phyloP scores from a whole-genome alignment of 2,329 filamentous ascomycete genomes.

The Lachnellula cervina region DNA sequence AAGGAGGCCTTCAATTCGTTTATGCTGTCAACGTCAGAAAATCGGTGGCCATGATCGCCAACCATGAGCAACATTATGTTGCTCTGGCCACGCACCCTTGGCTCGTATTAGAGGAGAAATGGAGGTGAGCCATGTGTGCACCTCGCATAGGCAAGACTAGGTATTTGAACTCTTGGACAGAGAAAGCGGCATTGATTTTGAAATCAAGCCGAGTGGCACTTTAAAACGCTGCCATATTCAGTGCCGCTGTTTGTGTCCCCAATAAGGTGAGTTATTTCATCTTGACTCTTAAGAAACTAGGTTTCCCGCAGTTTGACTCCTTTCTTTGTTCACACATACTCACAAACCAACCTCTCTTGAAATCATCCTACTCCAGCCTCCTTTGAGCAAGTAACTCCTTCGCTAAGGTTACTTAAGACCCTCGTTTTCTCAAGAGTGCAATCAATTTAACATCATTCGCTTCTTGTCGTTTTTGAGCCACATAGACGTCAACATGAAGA shows the following conservation, averaged over 20 bases:
- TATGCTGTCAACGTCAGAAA: constrained; percentile 7
- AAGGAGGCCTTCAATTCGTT: not conserved
- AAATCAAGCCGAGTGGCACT: too few species aligned
- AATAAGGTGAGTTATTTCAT: not conserved
- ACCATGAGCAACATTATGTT: not conserved
- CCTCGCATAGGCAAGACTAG: not conserved
- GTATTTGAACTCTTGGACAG: too few species aligned
- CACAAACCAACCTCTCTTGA: constrained; percentile 23
- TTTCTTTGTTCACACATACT: constrained; percentile 19
- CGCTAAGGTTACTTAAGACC: constrained; percentile 40
- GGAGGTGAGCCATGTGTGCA: not conserved
- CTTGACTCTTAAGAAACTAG: constrained; percentile 18
- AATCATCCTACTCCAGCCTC: constrained; percentile 18
- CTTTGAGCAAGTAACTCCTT: constrained; percentile 37
- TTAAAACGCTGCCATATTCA: too few species aligned
- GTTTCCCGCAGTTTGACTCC: constrained; percentile 14
- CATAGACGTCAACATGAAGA: constrained; percentile 25
- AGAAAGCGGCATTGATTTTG: too few species aligned
- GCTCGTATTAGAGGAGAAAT: not conserved
- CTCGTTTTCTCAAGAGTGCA: constrained; percentile 8
- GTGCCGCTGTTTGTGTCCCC: too few species aligned
- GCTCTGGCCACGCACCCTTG: not conserved
- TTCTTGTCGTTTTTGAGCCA: constrained; percentile 8
- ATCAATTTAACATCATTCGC: constrained; percentile 1
- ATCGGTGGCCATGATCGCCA: constrained; percentile 2